Percentiles rank a stretch among this genome's conserved stretches.
These are phyloP conservation scores for Phoenix roebelenii DNA, from an alignment of 176 grass and related monocot genomes.

Conservation along the genomic window DNA sequence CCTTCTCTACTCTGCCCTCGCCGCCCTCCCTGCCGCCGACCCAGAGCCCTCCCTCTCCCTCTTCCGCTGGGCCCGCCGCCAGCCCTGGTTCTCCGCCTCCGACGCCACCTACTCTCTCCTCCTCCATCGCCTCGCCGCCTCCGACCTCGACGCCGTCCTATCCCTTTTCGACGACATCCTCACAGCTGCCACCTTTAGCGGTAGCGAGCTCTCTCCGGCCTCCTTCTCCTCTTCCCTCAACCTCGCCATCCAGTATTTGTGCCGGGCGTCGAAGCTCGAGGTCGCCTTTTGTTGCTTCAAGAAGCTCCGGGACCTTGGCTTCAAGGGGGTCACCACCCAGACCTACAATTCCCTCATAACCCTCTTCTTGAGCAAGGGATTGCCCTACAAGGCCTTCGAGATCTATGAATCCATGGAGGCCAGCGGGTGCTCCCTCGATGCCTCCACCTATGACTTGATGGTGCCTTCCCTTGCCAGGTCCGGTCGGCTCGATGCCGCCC, in stretches of 20 bases:
- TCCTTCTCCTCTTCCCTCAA: conserved; percentile 58
- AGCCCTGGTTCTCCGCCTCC: conserved; percentile 56
- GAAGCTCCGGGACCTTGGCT: conserved; percentile 52
- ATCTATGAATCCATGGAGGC: conserved; percentile 67
- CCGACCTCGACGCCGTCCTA: conserved; percentile 54
- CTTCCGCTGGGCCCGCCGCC: conserved; percentile 60
- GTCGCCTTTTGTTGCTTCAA: conserved; percentile 82
- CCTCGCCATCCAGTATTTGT: conserved; percentile 39
- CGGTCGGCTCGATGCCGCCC: conserved; percentile 62
- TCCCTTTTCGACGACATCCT: conserved; percentile 41
- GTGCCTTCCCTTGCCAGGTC: conserved; percentile 67
- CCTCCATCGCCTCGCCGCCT: conserved; percentile 23
- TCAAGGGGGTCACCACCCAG: conserved; percentile 36
- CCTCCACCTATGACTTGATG: conserved; percentile 67
- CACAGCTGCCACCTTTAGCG: not conserved
- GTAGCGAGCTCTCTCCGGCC: not conserved
- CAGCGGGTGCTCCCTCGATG: conserved; percentile 34
- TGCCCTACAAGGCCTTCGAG: conserved; percentile 85
- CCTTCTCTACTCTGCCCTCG: conserved; percentile 48
- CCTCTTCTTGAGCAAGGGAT: conserved; percentile 66
- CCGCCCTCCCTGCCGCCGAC: conserved; percentile 68
- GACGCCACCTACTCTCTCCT: conserved; percentile 35
- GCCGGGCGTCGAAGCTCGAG: conserved; percentile 48
- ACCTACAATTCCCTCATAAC: conserved; percentile 77
- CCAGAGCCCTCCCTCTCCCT: conserved; percentile 67